Evolutionary conservation across 441 rosid genomes (phyloP), one percentile per base, ranked within the genome.

Genomic region (Adansonia rubrostipa): DNA sequence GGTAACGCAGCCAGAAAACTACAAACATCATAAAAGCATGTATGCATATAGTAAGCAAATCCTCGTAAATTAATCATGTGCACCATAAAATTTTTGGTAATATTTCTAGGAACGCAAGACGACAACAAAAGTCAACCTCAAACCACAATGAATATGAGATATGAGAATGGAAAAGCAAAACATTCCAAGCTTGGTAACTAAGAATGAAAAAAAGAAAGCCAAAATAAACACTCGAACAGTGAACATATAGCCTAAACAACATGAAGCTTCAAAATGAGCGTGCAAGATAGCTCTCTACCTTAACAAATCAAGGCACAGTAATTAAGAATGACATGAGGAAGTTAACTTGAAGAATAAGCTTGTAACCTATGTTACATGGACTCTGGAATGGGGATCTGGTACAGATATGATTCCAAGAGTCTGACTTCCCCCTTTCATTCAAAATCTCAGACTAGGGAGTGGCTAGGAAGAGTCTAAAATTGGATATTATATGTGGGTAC

Each of bases 221-320:
- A 51, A 28, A 51, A 28, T 33, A 3, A 47, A 48, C 9, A 47
- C 11, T 47, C 56, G 10, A 68, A 9, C 5, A 47, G 40, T 11
- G 53, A 47, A 20, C 5, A 69, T 19, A 68, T 47, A 47, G 47
- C 45, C 15, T 17, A 17, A 50, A 24, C 19, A 13, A 70, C 62
- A 53, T 53, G 57, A 53, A 33, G 61, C 48, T 71, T 24, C 62
- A 71, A 71, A 71, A 71, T 15, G 47, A 6, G 22, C 53, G 15
- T 6, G 1, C 48, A 53, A 24, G 24, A 3, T n/a, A 28, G 9
- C 22, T 51, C 24, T 22, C 45, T 14, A 20, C 56, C 45, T 33
- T 28, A 53, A 15, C 20, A 24, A 51, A 28, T 33, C 62, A 15
- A 17, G 47, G 42, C 11, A 71, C 22, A 4, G 20, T 14, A 53